Base-by-base conservation (phyloP, 1,284 basidiomycete species). In the Papiliotrema fonsecae region DNA sequence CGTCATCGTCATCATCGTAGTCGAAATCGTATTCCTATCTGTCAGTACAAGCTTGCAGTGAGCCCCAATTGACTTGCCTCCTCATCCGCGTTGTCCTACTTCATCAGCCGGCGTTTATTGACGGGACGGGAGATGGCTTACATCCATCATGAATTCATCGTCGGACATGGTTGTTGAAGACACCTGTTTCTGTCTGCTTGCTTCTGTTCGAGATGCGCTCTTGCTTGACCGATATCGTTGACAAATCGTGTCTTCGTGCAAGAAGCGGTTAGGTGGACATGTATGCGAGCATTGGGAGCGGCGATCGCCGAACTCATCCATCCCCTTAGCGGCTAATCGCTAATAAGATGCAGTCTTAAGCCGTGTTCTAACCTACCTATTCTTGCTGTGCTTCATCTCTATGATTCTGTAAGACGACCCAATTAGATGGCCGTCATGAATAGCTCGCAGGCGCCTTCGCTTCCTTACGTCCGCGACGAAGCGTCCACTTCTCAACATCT, bases 21-120 rank as follows among this genome's bases (percentile, higher is more conserved):
- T 96, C 91, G 71, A 97, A 97, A 63, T 85, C 90, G 75, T 97
- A 97, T 69, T 96, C 91, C 89, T 94, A 64, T 14, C 34, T 26
- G 32, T 18, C 21, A 27, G 42, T n/a, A n/a, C 45, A 31, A 35
- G 19, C 2, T 34, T n/a, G 31, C 36, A 49, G 50, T 47, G 35
- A 21, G 1, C 28, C 10, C 19, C 22, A n/a, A 31, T 5, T 4
- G 6, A 4, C 5, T 22, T 21, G 70, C 72, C 69, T 74, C 73
- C 26, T 75, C 74, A 41, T 73, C 72, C 11, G 60, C 73, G 3
- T 60, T 69, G 49, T 73, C 73, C 73, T 75, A 24, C n/a, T n/a
- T 6, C 18, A 47, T 62, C 52, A 64, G 60, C 54, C 32, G 11
- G 27, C 24, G n/a, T 24, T 31, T 19, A n/a, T 9, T n/a, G 19